Evolutionary conservation across 2,329 filamentous ascomycete species (phyloP).

Genomic region (Phyllosticta capitalensis): DNA sequence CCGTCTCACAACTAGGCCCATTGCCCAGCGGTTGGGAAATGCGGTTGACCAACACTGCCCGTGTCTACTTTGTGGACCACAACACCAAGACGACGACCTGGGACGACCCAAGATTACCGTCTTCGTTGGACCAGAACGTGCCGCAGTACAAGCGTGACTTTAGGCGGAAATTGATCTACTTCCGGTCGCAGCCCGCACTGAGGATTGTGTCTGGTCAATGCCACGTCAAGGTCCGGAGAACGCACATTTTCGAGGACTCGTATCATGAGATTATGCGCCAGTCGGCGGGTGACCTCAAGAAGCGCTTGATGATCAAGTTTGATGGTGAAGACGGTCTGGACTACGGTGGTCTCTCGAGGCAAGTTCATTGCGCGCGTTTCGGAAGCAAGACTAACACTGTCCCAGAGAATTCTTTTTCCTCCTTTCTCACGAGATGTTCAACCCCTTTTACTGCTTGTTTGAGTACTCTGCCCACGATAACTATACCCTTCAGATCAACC

Average conservation of each 20-base stretch:
- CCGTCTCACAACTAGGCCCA: constrained; percentile 90
- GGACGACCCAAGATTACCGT: constrained; percentile 93
- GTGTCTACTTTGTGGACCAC: constrained; percentile 98
- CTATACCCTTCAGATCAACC: constrained; percentile 99
- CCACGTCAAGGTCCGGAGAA: constrained; percentile 93
- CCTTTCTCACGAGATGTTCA: constrained; percentile 99
- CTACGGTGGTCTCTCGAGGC: constrained; percentile 88
- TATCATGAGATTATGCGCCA: constrained; percentile 98
- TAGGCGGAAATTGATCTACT: constrained; percentile 95
- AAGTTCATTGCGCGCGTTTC: constrained; percentile 18
- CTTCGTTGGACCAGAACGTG: constrained; percentile 93
- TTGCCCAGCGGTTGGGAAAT: constrained; percentile 98
- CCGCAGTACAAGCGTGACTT: constrained; percentile 99
- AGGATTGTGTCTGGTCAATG: constrained; percentile 93
- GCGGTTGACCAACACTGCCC: constrained; percentile 94
- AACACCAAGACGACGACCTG: constrained; percentile 99
- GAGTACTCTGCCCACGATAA: constrained; percentile 99
- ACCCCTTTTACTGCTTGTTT: constrained; percentile 98
- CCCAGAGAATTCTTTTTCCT: constrained; percentile 95
- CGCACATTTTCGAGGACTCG: constrained; percentile 97
- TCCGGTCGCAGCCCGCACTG: constrained; percentile 93
- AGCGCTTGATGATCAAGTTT: constrained; percentile 98
- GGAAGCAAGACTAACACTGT: neutral
- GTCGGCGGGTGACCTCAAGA: constrained; percentile 92
- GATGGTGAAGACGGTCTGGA: constrained; percentile 96